Base-by-base conservation (phyloP, 192 early-diverging fungal species). In the Thamnidium elegans region DNA sequence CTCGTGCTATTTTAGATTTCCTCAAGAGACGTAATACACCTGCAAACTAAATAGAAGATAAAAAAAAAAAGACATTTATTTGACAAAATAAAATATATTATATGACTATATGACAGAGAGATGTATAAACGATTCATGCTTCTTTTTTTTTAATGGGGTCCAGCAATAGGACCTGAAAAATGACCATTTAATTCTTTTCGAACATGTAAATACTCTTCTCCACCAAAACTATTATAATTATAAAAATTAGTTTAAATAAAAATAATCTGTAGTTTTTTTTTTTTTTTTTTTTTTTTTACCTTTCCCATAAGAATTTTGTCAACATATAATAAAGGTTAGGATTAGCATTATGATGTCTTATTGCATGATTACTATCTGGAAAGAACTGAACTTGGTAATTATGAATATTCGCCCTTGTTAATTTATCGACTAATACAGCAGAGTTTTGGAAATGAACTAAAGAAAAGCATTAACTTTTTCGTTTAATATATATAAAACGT, bases 371-470 rank as follows among this genome's bases (percentile, higher is more conserved):
- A 19, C 85, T 90, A 72, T 98, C 95, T 0, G 94, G 90, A 73
- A 87, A 98, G 55, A 87, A 83, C 53, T 94, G 93, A n/a, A 92
- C 86, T 47, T 86, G 90, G 73, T 93, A 98, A 17, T 84, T 81
- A 26, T 85, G 84, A 31, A 96, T 80, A 31, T 79, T 83, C 20
- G 81, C 84, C 1, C 82, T 71, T n/a, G 94, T 90, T 7, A 98
- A 70, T 32, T 81, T 67, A 69, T 90, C 92, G 17, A 92, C 79
- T 19, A 98, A 79, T 3, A 77, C 80, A 36, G 92, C 86, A 13
- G 93, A 79, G 77, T 98, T 92, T 73, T 97, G 95, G 59, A 96
- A 87, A 70, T 98, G 96, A 45, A 98, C 96, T 78, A 52, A 36
- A 13, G 20, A 3, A 46, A 13, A 61, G 32, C 19, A n/a, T 0